phyloP scores from a whole-genome alignment of 139 green algal genomes.

The Tetratostichococcus sp. region DNA sequence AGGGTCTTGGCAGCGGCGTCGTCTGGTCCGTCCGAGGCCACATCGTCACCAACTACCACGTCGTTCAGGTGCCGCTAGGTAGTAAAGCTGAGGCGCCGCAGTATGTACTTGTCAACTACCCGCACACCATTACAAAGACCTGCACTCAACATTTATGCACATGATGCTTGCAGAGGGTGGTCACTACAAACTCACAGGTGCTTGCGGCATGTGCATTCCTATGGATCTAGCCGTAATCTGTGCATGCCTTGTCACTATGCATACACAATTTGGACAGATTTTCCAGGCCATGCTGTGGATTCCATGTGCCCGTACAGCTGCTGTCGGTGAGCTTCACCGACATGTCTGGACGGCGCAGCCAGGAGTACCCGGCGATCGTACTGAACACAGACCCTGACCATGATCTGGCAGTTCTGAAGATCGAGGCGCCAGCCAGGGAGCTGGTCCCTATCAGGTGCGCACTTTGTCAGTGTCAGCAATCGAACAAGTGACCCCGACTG shows the following conservation, averaged over 20 bases:
- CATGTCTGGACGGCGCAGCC: neutral
- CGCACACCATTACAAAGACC: too few relatives aligned
- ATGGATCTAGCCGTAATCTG: too few relatives aligned
- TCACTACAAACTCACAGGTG: neutral
- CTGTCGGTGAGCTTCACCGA: conserved; percentile 13
- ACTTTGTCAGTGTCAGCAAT: too few relatives aligned
- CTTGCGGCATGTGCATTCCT: too few relatives aligned
- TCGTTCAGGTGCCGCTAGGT: neutral
- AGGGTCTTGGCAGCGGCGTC: conserved; percentile 40
- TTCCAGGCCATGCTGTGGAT: too few relatives aligned
- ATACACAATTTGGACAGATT: too few relatives aligned
- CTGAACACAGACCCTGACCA: conserved; percentile 35
- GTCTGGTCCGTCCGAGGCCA: conserved; percentile 48
- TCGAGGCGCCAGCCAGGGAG: conserved; percentile 7
- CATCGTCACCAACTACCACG: conserved; percentile 62
- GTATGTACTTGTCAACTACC: too few relatives aligned
- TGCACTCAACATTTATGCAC: too few relatives aligned
- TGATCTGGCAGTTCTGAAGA: conserved; percentile 48
- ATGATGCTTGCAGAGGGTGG: neutral
- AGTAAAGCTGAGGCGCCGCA: too few relatives aligned
- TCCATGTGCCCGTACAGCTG: neutral
- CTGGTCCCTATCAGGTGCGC: conserved; percentile 15
- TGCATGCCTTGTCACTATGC: too few relatives aligned
- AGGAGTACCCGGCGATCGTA: conserved; percentile 16
- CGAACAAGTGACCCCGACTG: too few relatives aligned